A percentile compares a stretch with the other conserved stretches of the same genome.
phyloP scores from a whole-genome alignment of 2,329 filamentous ascomycete species.

The Trichoderma koningiopsis region DNA sequence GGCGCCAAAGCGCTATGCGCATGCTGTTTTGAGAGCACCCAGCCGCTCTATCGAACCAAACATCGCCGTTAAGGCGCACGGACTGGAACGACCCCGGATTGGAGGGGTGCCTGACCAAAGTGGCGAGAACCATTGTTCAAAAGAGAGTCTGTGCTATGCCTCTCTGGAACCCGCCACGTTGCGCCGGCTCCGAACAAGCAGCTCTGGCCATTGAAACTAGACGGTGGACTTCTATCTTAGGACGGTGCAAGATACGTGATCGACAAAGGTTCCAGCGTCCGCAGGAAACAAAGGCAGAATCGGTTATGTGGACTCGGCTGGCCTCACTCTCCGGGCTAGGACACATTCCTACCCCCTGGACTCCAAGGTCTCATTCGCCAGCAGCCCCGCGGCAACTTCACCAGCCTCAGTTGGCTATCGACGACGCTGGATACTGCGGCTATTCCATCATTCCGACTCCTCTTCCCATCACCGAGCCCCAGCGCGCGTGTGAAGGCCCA shows the following conservation, averaged over 20 bases:
- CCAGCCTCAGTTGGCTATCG: slow-evolving; percentile 7
- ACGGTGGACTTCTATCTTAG: slow-evolving; percentile 24
- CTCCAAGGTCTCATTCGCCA: slow-evolving; percentile 4
- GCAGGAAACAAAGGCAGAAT: slow-evolving; percentile 13
- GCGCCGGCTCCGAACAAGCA: slow-evolving; percentile 7
- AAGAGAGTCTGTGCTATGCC: neutral
- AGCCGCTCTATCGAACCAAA: too few relatives aligned
- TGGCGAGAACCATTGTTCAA: slow-evolving; percentile 12
- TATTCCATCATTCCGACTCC: slow-evolving; percentile 19
- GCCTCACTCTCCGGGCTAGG: slow-evolving; percentile 1
- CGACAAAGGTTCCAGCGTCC: slow-evolving; percentile 24
- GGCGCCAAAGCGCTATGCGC: neutral
- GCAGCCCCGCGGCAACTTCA: neutral
- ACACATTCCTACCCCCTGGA: neutral
- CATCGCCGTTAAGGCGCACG: neutral
- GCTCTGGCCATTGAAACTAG: slow-evolving; percentile 9
- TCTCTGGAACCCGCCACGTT: neutral
- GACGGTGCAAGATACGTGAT: slow-evolving; percentile 17
- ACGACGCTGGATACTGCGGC: neutral
- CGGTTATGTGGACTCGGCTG: slow-evolving; percentile 13
- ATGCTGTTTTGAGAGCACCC: neutral
- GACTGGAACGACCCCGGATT: slow-evolving; percentile 5
- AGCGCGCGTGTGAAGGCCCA: slow-evolving; percentile 8
- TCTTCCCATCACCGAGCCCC: slow-evolving; percentile 13
- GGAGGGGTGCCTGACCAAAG: neutral